A percentile compares a stretch with the other conserved stretches of the same genome.
These are phyloP conservation scores for Plenodomus biglobosus DNA, from an alignment of 2,329 filamentous ascomycete species.

Conservation along the genomic window DNA sequence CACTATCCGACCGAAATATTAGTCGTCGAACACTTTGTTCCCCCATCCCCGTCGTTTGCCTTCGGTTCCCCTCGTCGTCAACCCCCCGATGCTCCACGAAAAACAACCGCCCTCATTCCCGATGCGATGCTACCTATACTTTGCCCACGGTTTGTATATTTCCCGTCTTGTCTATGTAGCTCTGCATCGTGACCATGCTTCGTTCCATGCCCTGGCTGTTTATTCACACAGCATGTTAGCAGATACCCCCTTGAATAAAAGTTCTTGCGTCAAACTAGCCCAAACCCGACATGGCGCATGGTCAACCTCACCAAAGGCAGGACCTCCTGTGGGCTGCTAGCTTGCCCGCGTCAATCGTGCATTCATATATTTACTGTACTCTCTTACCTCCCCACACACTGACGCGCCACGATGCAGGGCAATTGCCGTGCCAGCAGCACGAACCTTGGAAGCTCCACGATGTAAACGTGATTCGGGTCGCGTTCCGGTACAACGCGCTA, in stretches of 20 bases:
- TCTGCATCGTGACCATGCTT: constrained; percentile 3
- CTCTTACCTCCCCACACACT: too few species aligned
- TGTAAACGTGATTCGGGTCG: neutral
- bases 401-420: neutral
- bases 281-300: too few species aligned
- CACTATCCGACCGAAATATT: constrained; percentile 43
- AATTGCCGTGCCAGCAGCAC: neutral
- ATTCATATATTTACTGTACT: too few species aligned
- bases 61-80: constrained; percentile 6
- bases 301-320: too few species aligned
- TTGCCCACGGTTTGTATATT: constrained; percentile 14
- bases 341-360: too few species aligned
- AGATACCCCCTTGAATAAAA: too few species aligned
- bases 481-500: neutral
- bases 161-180: constrained; percentile 5
- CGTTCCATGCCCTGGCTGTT: neutral
- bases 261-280: too few species aligned
- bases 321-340: too few species aligned
- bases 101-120: neutral
- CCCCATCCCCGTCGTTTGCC: constrained; percentile 3
- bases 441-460: neutral
- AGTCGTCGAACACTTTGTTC: constrained; percentile 32
- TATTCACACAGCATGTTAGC: neutral
- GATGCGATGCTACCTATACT: constrained; percentile 1
- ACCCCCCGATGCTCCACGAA: constrained; percentile 13